These are phyloP conservation scores for Glycine tomentella DNA, from an alignment of 306 rosid genomes.

Conservation along the genomic window DNA sequence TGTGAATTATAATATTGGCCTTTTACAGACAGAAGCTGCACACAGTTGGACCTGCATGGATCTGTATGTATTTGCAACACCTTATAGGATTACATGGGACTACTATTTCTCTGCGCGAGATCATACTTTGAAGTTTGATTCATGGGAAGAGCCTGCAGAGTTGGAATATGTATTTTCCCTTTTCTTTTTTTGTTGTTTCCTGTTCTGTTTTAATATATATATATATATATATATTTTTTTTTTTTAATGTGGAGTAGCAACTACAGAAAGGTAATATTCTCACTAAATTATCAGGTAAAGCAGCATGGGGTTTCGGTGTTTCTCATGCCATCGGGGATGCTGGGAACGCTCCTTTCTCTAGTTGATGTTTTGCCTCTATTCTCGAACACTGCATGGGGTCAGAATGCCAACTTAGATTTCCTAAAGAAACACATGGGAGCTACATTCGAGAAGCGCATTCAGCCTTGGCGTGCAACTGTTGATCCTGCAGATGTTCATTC, in stretches of 20 bases:
- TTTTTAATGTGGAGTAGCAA: background rate
- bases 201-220: conserved; percentile 41
- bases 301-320: conserved; percentile 95
- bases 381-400: conserved; percentile 92
- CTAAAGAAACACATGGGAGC: conserved; percentile 95
- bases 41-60: conserved; percentile 99
- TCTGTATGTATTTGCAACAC: conserved; percentile 94
- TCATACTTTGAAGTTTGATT: conserved; percentile 78
- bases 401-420: conserved; percentile 81
- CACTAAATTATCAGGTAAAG: conserved; percentile 75
- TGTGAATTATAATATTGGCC: background rate
- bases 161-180: conserved; percentile 81
- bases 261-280: conserved; percentile 43
- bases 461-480: conserved; percentile 74
- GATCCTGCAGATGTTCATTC: conserved; percentile 90
- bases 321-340: conserved; percentile 99
- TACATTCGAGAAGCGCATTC: conserved; percentile 74
- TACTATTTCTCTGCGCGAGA: conserved; percentile 88
- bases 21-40: conserved; percentile 80
- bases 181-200: background rate
- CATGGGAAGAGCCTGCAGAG: conserved; percentile 99
- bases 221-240: too few relatives aligned
- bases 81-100: conserved; percentile 96
- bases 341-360: conserved; percentile 87
- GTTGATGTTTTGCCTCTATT: conserved; percentile 90